Evolutionary conservation across 2,329 filamentous ascomycete genomes (phyloP), one percentile per base, ranked within the genome.

Genomic region (Lasiodiplodia theobromae): DNA sequence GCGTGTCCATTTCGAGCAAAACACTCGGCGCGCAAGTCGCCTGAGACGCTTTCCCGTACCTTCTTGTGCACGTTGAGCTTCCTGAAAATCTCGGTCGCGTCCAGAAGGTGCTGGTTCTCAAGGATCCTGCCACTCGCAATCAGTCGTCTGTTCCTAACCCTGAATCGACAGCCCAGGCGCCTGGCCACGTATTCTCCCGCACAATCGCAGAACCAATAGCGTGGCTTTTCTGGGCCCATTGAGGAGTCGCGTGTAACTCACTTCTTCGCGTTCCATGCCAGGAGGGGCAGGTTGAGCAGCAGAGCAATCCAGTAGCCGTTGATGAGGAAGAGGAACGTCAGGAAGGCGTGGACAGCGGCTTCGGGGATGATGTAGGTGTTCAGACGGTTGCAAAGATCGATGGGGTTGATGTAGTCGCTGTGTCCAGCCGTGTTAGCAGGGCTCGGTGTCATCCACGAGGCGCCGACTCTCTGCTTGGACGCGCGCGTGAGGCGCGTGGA

Each of bases 361-460:
- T 99, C 96, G 79, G 96, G 96, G 78, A 99, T 91, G 81, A 99
- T 99, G 86, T 99, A 99, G 81, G 95, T 96, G 88, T 99, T 99
- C 75, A 99, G 91, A 77, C 96, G 94, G 90, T 99, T 99, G 92
- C 96, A 99, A 73, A 99, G 94, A 77, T 99, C 96, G 86, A 99
- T 99, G 56, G 96, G 96, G 86, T 99, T 99, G 86, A 99, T 99
- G 85, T 99, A 99, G 85, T 99, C 96, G 85, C 94, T 97, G 79
- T n/a, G 34, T 28, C 21, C 25, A 49, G 60, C 14, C 38, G 52
- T 56, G 60, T 66, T 56, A 68, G 71, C 34, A 52, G 31, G 47
- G 64, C 62, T 63, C 34, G 37, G n/a, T 40, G 28, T 18, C 31
- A 23, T 23, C 16, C 28, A 16, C 37, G 44, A 31, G 31, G 23